Conservation (phyloP, 176 grass and related monocot species). For the Phragmites australis region DNA sequence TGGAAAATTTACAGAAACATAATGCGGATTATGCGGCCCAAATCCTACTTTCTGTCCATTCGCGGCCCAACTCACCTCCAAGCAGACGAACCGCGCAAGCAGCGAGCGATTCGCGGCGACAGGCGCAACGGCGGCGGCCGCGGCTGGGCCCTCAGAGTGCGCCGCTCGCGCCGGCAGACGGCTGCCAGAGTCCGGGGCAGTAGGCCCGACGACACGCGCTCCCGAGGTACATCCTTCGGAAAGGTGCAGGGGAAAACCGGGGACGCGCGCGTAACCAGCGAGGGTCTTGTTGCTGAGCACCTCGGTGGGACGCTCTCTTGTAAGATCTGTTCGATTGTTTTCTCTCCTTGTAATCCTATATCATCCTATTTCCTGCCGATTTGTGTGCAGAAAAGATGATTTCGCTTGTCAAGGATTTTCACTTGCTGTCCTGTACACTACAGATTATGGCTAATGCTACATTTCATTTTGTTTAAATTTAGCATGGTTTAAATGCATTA, state of each 20-base stretch:
- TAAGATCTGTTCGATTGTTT: neutral
- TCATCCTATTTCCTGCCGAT: neutral
- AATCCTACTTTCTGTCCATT: neutral
- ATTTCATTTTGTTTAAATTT: neutral
- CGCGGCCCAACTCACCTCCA: neutral
- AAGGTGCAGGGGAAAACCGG: no score
- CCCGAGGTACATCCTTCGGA: neutral
- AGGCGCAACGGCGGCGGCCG: neutral
- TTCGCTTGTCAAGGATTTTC: neutral
- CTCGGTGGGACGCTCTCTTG: neutral
- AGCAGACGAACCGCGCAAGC: neutral
- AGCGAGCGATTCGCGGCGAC: neutral
- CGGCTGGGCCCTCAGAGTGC: neutral
- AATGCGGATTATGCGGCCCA: no score
- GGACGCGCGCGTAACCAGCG: neutral
- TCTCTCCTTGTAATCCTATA: neutral
- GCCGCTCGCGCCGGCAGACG: neutral
- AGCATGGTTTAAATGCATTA: neutral
- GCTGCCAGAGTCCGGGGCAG: neutral
- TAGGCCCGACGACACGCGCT: neutral
- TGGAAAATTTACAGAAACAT: no score
- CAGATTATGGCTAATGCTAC: neutral
- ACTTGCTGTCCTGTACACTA: neutral
- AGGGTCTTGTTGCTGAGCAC: neutral
- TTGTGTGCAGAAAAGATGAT: no score